Evolutionary conservation across 495 filamentous ascomycete species (phyloP), one percentile per base, ranked within the genome.

Genomic region (Talaromyces borbonicus): DNA sequence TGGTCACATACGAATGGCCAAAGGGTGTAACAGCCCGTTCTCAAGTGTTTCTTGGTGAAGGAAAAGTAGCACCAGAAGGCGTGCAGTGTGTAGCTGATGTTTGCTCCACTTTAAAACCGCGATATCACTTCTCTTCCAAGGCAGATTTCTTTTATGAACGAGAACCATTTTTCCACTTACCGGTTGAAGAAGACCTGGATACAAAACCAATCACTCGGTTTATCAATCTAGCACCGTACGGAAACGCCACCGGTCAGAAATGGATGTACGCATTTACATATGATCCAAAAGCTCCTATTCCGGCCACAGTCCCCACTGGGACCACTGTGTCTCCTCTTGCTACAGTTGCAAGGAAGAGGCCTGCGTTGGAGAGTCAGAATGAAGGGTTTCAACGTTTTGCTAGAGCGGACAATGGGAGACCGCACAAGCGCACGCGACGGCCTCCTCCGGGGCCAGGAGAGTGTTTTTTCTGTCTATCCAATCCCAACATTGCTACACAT

Each of bases 401-500:
- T 20, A 56, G 60, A 43, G 53, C 63, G 37, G 59, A 68, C 35
- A 49, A 60, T 32, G 52, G 64, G 27, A 65, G 68, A 18, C 61
- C 70, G n/a, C 63, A 65, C 24, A 83, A 87, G 47, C 71, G 75
- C 30, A 52, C 62, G 19, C 72, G 78, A 7, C 70, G 61, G 8
- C 70, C 75, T 7, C 84, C 84, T 1, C 80, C 84, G 4, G 78
- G 78, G 3, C 87, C 87, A 0, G 79, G 82, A 18, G 72, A 79
- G 50, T 98, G 92, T 59, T 98, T 90, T 72, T 96, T 98, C 72
- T 98, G 92, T 59, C 71, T 97, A 4, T 84, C 82, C 7, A 96
- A 92, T 57, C 77, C 81, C 14, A 81, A 80, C 44, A 63, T 93
- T 22, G 81, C 84, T 27, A 84, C 82, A 0, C 90, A 98, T 60